Conservation (phyloP, 2,329 filamentous ascomycete genomes). For the Didymella pinodella region DNA sequence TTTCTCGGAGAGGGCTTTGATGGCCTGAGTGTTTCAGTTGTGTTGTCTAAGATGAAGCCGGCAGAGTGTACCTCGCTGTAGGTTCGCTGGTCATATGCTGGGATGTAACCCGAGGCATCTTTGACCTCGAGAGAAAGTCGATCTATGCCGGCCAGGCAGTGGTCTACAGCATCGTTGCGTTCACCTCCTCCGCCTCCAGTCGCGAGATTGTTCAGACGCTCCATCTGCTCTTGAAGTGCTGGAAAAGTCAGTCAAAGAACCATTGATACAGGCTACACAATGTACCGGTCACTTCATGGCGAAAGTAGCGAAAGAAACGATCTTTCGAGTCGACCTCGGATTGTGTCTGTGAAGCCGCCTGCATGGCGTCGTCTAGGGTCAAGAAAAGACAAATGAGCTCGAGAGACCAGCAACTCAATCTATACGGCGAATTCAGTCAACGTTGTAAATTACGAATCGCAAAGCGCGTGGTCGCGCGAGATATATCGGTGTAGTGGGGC, state of each 20-base stretch:
- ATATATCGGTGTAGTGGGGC: constrained; percentile 23
- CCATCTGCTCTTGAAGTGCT: constrained; percentile 82
- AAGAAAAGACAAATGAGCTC: neutral
- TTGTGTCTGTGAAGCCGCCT: constrained; percentile 25
- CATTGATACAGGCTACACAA: constrained; percentile 6
- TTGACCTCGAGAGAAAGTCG: constrained; percentile 83
- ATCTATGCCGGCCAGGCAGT: constrained; percentile 80
- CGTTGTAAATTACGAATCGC: neutral
- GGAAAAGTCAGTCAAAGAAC: constrained; percentile 19
- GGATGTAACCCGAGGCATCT: constrained; percentile 81
- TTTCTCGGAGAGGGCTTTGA: constrained; percentile 82
- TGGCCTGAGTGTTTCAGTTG: constrained; percentile 62
- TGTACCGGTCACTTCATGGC: constrained; percentile 74
- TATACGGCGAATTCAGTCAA: neutral
- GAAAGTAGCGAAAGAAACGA: constrained; percentile 85
- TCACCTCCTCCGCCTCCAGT: constrained; percentile 73
- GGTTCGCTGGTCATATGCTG: constrained; percentile 86
- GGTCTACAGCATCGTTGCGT: constrained; percentile 80
- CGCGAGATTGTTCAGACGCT: constrained; percentile 68
- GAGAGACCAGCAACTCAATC: neutral
- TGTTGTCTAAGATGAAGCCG: neutral
- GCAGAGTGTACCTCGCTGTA: constrained; percentile 72
- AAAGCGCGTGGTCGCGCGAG: constrained; percentile 12
- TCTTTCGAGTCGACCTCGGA: constrained; percentile 66
- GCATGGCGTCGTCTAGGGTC: neutral